Evolutionary conservation across 1,139 yeast species (phyloP).

Genomic region (Scheffersomyces illinoinensis): DNA sequence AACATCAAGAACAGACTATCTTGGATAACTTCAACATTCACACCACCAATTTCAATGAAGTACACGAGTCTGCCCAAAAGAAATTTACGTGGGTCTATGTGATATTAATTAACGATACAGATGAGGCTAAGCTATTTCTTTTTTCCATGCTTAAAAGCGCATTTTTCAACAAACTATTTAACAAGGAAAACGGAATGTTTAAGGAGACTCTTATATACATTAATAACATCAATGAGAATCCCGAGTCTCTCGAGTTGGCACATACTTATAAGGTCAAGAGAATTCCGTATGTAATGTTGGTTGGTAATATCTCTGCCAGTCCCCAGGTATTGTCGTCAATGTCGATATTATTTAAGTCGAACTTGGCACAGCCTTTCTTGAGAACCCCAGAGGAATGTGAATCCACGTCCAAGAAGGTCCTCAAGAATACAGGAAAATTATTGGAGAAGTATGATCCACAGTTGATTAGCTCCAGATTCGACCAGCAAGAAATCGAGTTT

Average conservation of each 20-base stretch:
- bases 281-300: conserved; percentile 47
- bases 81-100: conserved; percentile 48
- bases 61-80: conserved; percentile 40
- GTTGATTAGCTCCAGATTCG: conserved; percentile 48
- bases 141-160: conserved; percentile 26
- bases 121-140: conserved; percentile 27
- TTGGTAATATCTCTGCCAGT: conserved; percentile 52
- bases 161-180: conserved; percentile 32
- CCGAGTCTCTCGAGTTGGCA: conserved; percentile 56
- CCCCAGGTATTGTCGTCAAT: conserved; percentile 49
- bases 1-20: not conserved
- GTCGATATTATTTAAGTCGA: conserved; percentile 50
- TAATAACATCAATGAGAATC: conserved; percentile 36
- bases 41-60: conserved; percentile 41
- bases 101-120: conserved; percentile 38
- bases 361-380: conserved; percentile 26
- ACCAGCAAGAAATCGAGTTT: conserved; percentile 53
- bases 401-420: conserved; percentile 27
- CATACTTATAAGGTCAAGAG: conserved; percentile 37
- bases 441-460: conserved; percentile 52
- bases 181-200: conserved; percentile 34
- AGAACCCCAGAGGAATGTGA: conserved; percentile 17
- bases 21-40: conserved; percentile 18
- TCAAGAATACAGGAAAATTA: conserved; percentile 34
- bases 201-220: conserved; percentile 45